A percentile compares a stretch with the other conserved stretches of the same genome.
Conservation (phyloP, 2,329 filamentous ascomycete species). For the Huntiella savannae region DNA sequence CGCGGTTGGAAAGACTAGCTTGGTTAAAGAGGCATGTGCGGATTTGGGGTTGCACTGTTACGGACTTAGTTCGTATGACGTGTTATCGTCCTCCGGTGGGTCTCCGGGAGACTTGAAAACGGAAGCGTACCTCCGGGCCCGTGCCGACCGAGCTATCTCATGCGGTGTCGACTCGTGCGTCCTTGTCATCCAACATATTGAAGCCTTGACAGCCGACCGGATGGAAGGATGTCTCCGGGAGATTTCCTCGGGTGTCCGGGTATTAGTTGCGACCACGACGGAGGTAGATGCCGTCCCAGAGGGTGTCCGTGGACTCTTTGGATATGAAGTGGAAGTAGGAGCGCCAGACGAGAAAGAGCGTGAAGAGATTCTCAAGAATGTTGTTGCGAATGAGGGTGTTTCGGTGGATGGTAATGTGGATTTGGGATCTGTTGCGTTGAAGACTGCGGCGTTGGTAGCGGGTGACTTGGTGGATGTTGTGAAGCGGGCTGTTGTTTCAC, state of each 20-base stretch:
- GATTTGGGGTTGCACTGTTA: slow-evolving; percentile 87
- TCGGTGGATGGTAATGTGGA: slow-evolving; percentile 71
- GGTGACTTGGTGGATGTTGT: slow-evolving; percentile 90
- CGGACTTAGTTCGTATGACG: slow-evolving; percentile 76
- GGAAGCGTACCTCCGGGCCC: slow-evolving; percentile 70
- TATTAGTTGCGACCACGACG: slow-evolving; percentile 83
- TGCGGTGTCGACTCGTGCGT: slow-evolving; percentile 73
- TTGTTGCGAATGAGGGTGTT: slow-evolving; percentile 57
- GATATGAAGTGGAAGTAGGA: slow-evolving; percentile 82
- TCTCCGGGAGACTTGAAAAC: slow-evolving; percentile 65
- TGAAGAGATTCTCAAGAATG: slow-evolving; percentile 65
- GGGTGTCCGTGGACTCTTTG: slow-evolving; percentile 75
- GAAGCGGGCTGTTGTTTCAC: slow-evolving; percentile 66
- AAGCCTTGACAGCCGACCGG: slow-evolving; percentile 76
- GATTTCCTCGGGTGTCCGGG: slow-evolving; percentile 57
- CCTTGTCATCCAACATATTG: slow-evolving; percentile 73
- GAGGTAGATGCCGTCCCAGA: slow-evolving; percentile 91
- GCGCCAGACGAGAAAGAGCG: slow-evolving; percentile 85
- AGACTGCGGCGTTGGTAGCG: slow-evolving; percentile 87
- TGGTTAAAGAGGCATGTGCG: slow-evolving; percentile 57
- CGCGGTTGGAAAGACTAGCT: slow-evolving; percentile 75
- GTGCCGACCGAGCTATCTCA: slow-evolving; percentile 72
- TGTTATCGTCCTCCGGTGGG: slow-evolving; percentile 59
- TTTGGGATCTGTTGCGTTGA: slow-evolving; percentile 67
- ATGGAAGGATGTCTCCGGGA: slow-evolving; percentile 75